Conservation (phyloP, 352 stramenopile species). For the Pythium angustatum region DNA sequence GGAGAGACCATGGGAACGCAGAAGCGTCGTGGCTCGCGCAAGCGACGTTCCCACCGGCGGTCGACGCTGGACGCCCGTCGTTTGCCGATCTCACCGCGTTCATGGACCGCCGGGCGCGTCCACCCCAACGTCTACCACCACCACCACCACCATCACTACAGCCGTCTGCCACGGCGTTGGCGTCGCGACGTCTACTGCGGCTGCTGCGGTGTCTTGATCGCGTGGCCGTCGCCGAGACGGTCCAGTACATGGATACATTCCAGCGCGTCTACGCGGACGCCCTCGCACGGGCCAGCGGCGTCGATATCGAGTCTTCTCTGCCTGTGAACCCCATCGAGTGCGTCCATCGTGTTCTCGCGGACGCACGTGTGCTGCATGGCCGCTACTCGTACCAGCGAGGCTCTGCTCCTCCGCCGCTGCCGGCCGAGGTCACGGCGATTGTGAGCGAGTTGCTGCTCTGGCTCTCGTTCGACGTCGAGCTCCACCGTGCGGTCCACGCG, state of each 20-base stretch:
- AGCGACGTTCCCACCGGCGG: not conserved
- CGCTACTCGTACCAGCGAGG: not conserved
- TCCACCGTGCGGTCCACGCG: conserved; percentile 7
- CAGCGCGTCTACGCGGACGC: conserved; percentile 14
- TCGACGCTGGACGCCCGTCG: not conserved
- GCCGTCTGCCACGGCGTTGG: not conserved
- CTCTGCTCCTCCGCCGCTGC: not conserved
- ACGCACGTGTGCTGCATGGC: not conserved
- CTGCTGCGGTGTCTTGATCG: conserved; percentile 5
- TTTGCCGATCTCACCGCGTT: conserved; percentile 6
- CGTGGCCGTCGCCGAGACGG: conserved; percentile 3
- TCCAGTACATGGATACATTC: conserved; percentile 17
- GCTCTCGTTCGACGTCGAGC: conserved; percentile 18
- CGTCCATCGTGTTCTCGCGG: not conserved
- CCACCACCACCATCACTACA: not conserved
- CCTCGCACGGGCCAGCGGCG: not conserved
- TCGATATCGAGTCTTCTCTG: not conserved
- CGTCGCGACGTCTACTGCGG: not conserved
- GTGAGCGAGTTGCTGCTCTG: conserved; percentile 17
- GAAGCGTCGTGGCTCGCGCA: not conserved
- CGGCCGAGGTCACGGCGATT: conserved; percentile 5
- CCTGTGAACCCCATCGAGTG: not conserved
- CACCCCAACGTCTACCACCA: not conserved
- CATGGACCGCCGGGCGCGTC: not conserved
- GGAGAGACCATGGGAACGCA: too few relatives aligned